Conservation (phyloP, 2,329 filamentous ascomycete species). For the Simplicillium sp. region DNA sequence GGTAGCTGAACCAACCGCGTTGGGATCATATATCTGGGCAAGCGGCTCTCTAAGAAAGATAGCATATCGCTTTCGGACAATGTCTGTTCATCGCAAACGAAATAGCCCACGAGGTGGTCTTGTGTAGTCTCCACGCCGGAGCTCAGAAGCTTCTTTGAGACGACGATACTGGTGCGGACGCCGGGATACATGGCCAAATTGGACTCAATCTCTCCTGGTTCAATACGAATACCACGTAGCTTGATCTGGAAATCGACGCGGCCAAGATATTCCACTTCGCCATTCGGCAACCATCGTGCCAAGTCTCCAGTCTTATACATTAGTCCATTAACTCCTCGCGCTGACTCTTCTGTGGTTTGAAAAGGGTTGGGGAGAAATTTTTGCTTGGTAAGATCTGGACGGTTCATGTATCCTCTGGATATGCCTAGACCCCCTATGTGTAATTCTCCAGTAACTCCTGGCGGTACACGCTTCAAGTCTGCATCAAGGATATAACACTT, state of each 20-base stretch:
- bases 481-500: not conserved
- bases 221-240: not conserved
- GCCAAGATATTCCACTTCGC: not conserved
- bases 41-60: too few relatives aligned
- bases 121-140: too few relatives aligned
- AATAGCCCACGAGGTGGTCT: too few relatives aligned
- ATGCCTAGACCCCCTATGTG: not conserved
- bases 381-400: not conserved
- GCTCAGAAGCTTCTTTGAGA: too few relatives aligned
- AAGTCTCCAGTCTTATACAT: not conserved
- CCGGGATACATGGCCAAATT: too few relatives aligned
- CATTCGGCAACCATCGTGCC: not conserved
- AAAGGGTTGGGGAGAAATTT: conserved; percentile 1
- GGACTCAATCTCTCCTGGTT: not conserved
- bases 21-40: too few relatives aligned
- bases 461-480: not conserved
- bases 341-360: not conserved
- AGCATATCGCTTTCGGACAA: too few relatives aligned
- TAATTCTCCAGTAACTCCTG: not conserved
- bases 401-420: not conserved
- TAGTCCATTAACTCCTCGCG: not conserved
- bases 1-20: too few relatives aligned
- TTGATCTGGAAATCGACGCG: not conserved
- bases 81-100: too few relatives aligned
- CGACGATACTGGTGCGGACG: not conserved